Evolutionary conservation across 2,329 filamentous ascomycete species (phyloP).

Genomic region (Fusarium liriodendri): DNA sequence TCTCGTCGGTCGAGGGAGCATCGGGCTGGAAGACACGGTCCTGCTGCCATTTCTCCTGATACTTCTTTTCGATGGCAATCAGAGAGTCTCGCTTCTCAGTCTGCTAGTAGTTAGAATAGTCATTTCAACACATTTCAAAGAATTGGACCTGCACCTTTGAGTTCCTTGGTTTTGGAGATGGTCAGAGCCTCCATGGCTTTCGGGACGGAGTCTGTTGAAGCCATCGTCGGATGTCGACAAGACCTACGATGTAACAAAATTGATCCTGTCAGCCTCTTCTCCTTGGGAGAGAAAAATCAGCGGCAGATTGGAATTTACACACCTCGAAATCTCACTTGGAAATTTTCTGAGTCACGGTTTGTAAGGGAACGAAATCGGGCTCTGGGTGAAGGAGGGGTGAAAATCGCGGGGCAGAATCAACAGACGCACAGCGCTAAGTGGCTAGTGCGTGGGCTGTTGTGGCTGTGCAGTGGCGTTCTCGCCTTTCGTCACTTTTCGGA

Average conservation of each 20-base stretch:
- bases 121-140: conserved; percentile 1
- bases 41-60: conserved; percentile 75
- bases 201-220: conserved; percentile 52
- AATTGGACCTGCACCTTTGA: conserved; percentile 62
- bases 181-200: conserved; percentile 63
- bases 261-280: conserved; percentile 10
- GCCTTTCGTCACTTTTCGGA: conserved; percentile 21
- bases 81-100: conserved; percentile 90
- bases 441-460: conserved; percentile 24
- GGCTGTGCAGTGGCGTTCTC: conserved; percentile 41
- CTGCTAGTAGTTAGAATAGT: conserved; percentile 52
- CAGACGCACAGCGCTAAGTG: conserved; percentile 28
- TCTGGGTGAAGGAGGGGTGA: conserved; percentile 48
- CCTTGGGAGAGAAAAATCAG: not conserved
- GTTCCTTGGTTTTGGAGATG: conserved; percentile 70
- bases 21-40: conserved; percentile 81
- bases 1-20: conserved; percentile 82
- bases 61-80: conserved; percentile 88
- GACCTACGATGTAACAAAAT: conserved; percentile 15
- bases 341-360: conserved; percentile 49
- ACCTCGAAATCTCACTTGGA: conserved; percentile 41
- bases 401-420: conserved; percentile 50
- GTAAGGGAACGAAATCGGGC: conserved; percentile 32
- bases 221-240: conserved; percentile 55
- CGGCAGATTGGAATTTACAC: conserved; percentile 5